These are phyloP conservation scores for Echites panduratus DNA, from an alignment of 257 asterid genomes.

Conservation along the genomic window DNA sequence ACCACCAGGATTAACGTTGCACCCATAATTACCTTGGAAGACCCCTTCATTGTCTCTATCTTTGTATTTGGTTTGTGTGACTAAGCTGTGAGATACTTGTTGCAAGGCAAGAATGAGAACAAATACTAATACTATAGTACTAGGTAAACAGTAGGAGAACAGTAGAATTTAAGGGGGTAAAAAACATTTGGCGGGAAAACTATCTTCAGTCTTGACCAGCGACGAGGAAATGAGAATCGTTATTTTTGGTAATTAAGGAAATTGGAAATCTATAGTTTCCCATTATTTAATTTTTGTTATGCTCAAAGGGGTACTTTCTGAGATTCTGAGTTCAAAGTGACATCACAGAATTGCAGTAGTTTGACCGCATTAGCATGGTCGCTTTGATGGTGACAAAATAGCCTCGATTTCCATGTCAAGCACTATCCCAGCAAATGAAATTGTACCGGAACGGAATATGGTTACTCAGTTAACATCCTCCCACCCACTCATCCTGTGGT, in stretches of 20 bases:
- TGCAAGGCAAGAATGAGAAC: neutral
- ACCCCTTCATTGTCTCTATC: constrained; percentile 27
- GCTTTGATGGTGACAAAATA: constrained; percentile 14
- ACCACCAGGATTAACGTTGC: constrained; percentile 37
- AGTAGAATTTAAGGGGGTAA: neutral
- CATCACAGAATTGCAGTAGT: neutral
- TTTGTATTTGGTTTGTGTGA: neutral
- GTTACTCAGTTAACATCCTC: no score
- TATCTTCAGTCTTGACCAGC: neutral
- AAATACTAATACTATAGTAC: neutral
- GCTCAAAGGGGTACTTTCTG: constrained; percentile 6
- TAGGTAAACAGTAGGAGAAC: neutral
- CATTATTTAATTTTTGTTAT: neutral
- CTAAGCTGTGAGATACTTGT: neutral
- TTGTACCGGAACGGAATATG: no score
- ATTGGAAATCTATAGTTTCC: neutral
- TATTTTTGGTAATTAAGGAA: neutral
- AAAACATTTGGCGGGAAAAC: constrained; percentile 43
- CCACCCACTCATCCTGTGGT: no score
- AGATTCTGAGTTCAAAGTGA: constrained; percentile 9
- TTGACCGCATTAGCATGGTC: constrained; percentile 5
- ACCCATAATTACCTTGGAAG: constrained; percentile 41
- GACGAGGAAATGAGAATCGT: constrained; percentile 9
- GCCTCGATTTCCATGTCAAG: neutral
- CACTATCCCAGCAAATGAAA: neutral